Percentiles rank a stretch among this genome's conserved stretches.
Conservation (phyloP, 192 early-diverging fungal genomes). For the Rhizoclosmatium sp. region DNA sequence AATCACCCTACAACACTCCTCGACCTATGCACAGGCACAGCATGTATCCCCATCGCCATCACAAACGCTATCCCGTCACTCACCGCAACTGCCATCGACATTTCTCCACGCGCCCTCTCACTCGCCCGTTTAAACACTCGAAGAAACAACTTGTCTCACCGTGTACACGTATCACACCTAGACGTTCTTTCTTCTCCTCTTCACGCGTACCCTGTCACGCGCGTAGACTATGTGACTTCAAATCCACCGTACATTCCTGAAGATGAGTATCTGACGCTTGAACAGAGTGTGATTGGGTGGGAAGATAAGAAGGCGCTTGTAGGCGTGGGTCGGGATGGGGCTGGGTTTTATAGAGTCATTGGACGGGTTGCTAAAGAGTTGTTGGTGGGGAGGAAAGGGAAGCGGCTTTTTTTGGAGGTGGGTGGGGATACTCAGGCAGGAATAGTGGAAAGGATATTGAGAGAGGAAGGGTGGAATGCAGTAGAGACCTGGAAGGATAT, state of each 20-base stretch:
- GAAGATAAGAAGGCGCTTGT: conserved; percentile 83
- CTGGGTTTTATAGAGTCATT: conserved; percentile 66
- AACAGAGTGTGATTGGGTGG: conserved; percentile 82
- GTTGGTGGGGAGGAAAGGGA: conserved; percentile 45
- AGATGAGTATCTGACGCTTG: conserved; percentile 70
- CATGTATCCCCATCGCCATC: conserved; percentile 81
- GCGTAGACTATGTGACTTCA: conserved; percentile 75
- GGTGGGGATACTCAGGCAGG: conserved; percentile 73
- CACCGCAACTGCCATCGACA: background rate
- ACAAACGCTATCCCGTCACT: conserved; percentile 60
- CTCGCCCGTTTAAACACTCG: background rate
- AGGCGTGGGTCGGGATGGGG: conserved; percentile 63
- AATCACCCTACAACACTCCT: conserved; percentile 64
- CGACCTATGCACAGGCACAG: conserved; percentile 89
- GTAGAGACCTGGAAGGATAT: conserved; percentile 82
- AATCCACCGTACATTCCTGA: conserved; percentile 92
- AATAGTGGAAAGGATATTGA: conserved; percentile 51
- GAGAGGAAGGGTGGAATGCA: conserved; percentile 60
- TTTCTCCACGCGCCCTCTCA: background rate
- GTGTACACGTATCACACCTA: too few relatives aligned
- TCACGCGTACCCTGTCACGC: background rate
- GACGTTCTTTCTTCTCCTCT: background rate
- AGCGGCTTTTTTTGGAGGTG: conserved; percentile 83
- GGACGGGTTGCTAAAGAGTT: conserved; percentile 49
- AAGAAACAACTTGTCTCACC: background rate